phyloP scores from a whole-genome alignment of 129 eudicot genomes.

The Chrysanthemum makinoi region DNA sequence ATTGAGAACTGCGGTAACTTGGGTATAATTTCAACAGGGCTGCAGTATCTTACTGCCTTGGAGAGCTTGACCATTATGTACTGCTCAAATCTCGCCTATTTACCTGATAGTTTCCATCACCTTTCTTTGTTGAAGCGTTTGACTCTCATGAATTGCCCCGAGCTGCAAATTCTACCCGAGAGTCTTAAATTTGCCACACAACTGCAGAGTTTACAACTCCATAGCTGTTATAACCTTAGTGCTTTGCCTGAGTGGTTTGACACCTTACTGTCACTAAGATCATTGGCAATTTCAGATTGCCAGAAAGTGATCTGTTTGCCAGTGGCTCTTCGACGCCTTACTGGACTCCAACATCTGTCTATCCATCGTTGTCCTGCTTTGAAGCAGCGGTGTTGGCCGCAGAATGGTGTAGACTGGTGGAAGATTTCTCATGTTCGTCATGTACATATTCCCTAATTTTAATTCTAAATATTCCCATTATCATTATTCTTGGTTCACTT shows the following conservation, averaged over 20 bases:
- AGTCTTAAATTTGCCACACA: slow-evolving; percentile 27
- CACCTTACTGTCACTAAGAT: slow-evolving; percentile 19
- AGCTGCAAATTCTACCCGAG: slow-evolving; percentile 26
- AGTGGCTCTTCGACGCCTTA: slow-evolving; percentile 26
- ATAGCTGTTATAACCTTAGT: slow-evolving; percentile 22
- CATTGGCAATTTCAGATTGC: slow-evolving; percentile 32
- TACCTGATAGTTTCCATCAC: slow-evolving; percentile 25
- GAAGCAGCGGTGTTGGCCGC: slow-evolving; percentile 24
- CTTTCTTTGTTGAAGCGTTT: slow-evolving; percentile 28
- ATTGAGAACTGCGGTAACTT: slow-evolving; percentile 30
- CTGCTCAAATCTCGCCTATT: slow-evolving; percentile 28
- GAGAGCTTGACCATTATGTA: slow-evolving; percentile 32
- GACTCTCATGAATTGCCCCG: slow-evolving; percentile 28
- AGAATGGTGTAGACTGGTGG: slow-evolving; percentile 35
- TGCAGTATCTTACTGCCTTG: slow-evolving; percentile 24
- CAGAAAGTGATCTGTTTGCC: slow-evolving; percentile 25
- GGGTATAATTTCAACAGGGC: slow-evolving; percentile 23
- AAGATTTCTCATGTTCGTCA: slow-evolving; percentile 30
- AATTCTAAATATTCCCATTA: too few species aligned
- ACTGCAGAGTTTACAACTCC: slow-evolving; percentile 29
- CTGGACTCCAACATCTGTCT: slow-evolving; percentile 24
- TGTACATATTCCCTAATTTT: slow-evolving; percentile 18
- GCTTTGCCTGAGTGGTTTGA: slow-evolving; percentile 32
- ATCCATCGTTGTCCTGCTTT: slow-evolving; percentile 34
- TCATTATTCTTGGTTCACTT: too few species aligned